Evolutionary conservation across 495 filamentous ascomycete genomes (phyloP).

Genomic region (Pseudoneurospora amorphoporcata): DNA sequence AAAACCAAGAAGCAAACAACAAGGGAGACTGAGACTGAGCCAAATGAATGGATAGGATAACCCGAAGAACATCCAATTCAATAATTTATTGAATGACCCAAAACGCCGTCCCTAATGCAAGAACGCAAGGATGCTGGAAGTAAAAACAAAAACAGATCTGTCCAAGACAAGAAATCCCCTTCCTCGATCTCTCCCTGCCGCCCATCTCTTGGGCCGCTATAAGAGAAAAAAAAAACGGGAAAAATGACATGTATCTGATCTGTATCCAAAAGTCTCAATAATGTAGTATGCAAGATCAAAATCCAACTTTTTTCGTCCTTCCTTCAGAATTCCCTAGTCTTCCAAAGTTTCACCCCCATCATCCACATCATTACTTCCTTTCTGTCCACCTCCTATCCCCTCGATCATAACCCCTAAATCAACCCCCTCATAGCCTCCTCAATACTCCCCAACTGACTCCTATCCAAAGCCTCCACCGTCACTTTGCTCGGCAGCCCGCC

Average conservation of each 20-base stretch:
- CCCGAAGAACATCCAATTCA: background rate
- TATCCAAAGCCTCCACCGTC: slow-evolving; percentile 27
- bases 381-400: background rate
- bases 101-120: background rate
- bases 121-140: background rate
- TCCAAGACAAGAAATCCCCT: background rate
- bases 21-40: background rate
- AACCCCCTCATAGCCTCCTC: slow-evolving; percentile 33
- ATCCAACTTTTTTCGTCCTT: background rate
- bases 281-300: background rate
- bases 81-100: background rate
- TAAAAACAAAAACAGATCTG: background rate
- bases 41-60: background rate
- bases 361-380: slow-evolving; percentile 1
- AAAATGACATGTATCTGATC: background rate
- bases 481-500: slow-evolving; percentile 33
- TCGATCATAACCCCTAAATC: slow-evolving; percentile 5
- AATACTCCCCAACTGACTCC: slow-evolving; percentile 2
- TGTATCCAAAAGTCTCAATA: background rate
- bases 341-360: background rate
- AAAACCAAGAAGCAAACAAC: background rate
- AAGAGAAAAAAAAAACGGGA: background rate
- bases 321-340: background rate
- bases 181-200: background rate
- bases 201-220: background rate